Evolutionary conservation across 768 basidiomycete genomes (phyloP).

Genomic region (Butyriboletus loyo): DNA sequence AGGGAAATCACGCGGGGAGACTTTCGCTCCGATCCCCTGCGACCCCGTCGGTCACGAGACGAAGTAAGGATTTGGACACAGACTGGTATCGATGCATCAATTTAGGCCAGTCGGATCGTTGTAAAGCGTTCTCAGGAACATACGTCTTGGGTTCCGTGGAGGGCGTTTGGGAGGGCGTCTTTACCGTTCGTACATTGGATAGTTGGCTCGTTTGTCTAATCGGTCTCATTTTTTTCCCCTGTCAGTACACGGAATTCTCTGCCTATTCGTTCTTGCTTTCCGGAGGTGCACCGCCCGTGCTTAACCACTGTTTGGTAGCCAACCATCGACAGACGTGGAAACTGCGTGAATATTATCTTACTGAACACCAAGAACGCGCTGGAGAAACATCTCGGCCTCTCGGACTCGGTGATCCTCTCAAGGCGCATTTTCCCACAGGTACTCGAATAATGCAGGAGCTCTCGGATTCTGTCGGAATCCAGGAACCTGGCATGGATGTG

Average conservation of each 20-base stretch:
- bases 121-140: conserved; percentile 38
- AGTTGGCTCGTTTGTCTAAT: not conserved
- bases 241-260: conserved; percentile 79
- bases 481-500: conserved; percentile 38
- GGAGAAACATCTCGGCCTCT: conserved; percentile 34
- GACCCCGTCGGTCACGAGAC: conserved; percentile 11
- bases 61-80: conserved; percentile 60
- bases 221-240: not conserved
- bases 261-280: conserved; percentile 77
- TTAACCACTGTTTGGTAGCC: conserved; percentile 75
- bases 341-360: conserved; percentile 70
- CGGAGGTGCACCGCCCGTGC: conserved; percentile 57
- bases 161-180: conserved; percentile 78
- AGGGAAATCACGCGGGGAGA: not conserved
- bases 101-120: conserved; percentile 32
- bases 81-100: conserved; percentile 64
- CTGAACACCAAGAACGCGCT: conserved; percentile 28
- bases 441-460: conserved; percentile 46
- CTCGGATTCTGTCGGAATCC: conserved; percentile 45
- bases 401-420: conserved; percentile 57
- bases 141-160: conserved; percentile 69
- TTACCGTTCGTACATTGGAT: conserved; percentile 52
- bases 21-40: conserved; percentile 14
- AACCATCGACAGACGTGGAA: conserved; percentile 91
- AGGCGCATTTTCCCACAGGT: conserved; percentile 57